Evolutionary conservation across 441 rosid species (phyloP), one percentile per base, ranked within the genome.

Genomic region (Gossypium gossypioides): DNA sequence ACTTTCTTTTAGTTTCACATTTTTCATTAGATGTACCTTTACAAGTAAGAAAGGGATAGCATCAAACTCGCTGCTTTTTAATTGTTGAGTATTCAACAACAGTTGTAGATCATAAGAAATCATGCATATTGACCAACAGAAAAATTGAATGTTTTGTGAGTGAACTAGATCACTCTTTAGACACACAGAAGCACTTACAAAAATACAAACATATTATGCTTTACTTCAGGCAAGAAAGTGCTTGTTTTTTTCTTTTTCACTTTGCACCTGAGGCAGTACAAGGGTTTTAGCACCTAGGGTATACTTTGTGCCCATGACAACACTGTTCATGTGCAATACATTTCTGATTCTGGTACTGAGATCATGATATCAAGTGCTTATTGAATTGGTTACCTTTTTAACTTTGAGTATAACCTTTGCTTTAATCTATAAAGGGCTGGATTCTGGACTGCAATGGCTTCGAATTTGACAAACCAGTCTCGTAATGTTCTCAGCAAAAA

Each of bases 401-500:
- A 2, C 8, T 70, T 32, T n/a, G 12, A 70, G 21, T 25, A 18
- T 61, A 61, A 29, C 61, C 27, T 22, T 24, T 57, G 25, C 6
- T 57, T 57, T 22, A 24, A 12, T n/a, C 40, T 9, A 29, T 16
- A 27, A 78, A 95, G 99, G 99, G 96, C 91, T 77, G 99, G 99
- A n/a, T 95, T 95, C 72, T 86, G 89, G 96, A 92, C 86, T 80
- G 99, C 99, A 59, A 95, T 95, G 99, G 99, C 99, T 68, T 95
- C 99, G 69, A 95, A 95, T 83, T 85, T 95, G 86, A 72, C 91
- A 16, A 91, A 92, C 78, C 99, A 95, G 79, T 95, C 98, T 62
- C 98, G 99, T 70, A 95, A 95, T 44, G 99, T 95, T 77, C 91
- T 95, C 24, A 95, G 99, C 86, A 95, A 95, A 77, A 95, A 91